Evolutionary conservation across 164 flowering plant species (phyloP).

Genomic region (Vitis rotundifolia): DNA sequence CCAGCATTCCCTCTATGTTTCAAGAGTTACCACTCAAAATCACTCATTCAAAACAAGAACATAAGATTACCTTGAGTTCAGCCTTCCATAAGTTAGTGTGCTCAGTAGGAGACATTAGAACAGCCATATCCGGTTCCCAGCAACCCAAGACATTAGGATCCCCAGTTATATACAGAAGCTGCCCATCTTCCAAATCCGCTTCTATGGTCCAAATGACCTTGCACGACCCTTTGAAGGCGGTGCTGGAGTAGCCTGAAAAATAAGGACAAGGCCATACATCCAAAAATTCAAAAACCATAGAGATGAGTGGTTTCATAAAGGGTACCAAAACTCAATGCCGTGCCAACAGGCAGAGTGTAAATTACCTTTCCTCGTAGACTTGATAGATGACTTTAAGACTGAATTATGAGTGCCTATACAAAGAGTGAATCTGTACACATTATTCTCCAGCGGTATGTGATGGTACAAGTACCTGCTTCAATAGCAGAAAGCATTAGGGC

Average conservation of each 20-base stretch:
- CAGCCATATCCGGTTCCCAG: slow-evolving; percentile 66
- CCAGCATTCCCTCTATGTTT: neutral
- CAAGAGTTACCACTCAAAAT: neutral
- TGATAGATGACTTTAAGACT: slow-evolving; percentile 24
- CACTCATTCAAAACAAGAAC: no score
- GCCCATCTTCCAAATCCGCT: slow-evolving; percentile 61
- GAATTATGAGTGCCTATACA: slow-evolving; percentile 19
- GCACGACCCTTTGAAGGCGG: slow-evolving; percentile 27
- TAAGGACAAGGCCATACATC: slow-evolving; percentile 6
- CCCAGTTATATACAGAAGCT: slow-evolving; percentile 58
- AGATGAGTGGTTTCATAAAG: no score
- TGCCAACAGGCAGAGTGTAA: neutral
- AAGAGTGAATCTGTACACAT: slow-evolving; percentile 28
- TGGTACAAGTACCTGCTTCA: slow-evolving; percentile 37
- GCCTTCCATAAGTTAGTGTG: slow-evolving; percentile 61
- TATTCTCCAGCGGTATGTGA: slow-evolving; percentile 17
- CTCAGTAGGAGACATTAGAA: slow-evolving; percentile 56
- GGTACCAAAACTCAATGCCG: no score
- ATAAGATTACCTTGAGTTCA: slow-evolving; percentile 47
- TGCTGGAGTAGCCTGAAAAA: slow-evolving; percentile 31
- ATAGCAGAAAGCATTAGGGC: neutral
- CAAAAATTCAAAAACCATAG: slow-evolving; percentile 10
- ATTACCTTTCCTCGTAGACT: slow-evolving; percentile 41
- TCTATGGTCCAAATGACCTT: slow-evolving; percentile 57
- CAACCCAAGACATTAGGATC: slow-evolving; percentile 53